Conservation (phyloP, 1,284 basidiomycete species). For the Boletus sp. region DNA sequence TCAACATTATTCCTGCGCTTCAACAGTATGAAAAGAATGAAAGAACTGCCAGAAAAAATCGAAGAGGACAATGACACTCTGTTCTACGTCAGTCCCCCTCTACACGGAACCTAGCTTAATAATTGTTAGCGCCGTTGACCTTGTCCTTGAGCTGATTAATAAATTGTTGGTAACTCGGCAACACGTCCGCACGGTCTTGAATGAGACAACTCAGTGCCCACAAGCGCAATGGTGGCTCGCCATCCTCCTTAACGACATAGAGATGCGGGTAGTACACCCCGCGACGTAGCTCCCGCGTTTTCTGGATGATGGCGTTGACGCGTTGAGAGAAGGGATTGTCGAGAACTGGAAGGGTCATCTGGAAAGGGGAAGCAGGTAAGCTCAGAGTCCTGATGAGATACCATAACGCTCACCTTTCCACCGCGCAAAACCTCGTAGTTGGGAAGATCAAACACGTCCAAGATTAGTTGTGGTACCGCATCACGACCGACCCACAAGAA, state of each 20-base stretch:
- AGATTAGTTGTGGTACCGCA: conserved; percentile 91
- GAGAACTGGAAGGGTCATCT: conserved; percentile 86
- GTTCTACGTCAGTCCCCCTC: background rate
- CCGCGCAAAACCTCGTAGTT: conserved; percentile 88
- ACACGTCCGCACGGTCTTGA: conserved; percentile 94
- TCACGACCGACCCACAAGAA: conserved; percentile 98
- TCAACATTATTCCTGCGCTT: background rate
- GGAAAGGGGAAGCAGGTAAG: background rate
- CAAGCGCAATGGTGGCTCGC: conserved; percentile 89
- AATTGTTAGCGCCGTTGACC: conserved; percentile 47
- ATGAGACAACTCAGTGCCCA: conserved; percentile 96
- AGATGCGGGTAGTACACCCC: conserved; percentile 94
- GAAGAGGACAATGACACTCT: background rate
- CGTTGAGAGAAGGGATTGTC: conserved; percentile 95
- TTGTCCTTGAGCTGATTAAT: conserved; percentile 78
- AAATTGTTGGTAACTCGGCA: conserved; percentile 97
- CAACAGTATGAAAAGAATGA: background rate
- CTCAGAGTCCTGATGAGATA: conserved; percentile 3
- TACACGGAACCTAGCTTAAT: conserved; percentile 16
- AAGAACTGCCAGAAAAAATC: background rate
- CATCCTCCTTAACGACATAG: conserved; percentile 99
- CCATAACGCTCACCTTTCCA: conserved; percentile 74
- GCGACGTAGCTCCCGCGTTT: conserved; percentile 87
- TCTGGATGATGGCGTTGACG: conserved; percentile 91
- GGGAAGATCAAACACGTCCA: conserved; percentile 94